Percentiles rank a stretch among this genome's conserved stretches.
Conservation (phyloP, 495 filamentous ascomycete genomes). For the Platismatia glauca region DNA sequence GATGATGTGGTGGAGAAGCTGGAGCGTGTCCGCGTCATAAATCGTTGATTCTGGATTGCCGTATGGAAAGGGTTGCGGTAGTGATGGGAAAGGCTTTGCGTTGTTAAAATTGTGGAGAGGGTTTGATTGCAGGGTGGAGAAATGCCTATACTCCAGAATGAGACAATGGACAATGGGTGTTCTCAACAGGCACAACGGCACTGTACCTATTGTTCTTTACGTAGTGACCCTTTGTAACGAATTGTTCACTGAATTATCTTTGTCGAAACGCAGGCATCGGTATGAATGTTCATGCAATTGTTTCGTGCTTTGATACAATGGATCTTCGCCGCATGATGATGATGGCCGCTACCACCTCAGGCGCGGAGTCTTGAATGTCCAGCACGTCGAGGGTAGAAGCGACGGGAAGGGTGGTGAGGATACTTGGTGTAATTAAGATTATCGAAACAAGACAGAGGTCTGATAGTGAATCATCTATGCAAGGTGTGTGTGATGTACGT, state of each 20-base stretch:
- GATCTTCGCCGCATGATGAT: conserved; percentile 8
- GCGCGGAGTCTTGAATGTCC: neutral
- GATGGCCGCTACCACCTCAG: neutral
- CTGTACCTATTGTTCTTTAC: neutral
- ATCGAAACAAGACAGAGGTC: neutral
- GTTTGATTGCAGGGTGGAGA: neutral
- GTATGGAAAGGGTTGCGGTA: neutral
- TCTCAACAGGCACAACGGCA: neutral
- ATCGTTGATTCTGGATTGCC: neutral
- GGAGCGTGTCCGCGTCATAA: neutral
- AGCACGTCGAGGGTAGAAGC: conserved; percentile 4
- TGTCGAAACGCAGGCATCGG: neutral
- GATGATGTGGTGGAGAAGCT: neutral
- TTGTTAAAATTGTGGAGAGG: neutral
- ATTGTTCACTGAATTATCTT: neutral
- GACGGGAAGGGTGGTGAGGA: neutral
- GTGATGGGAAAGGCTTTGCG: neutral
- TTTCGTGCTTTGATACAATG: neutral
- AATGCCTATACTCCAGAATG: neutral
- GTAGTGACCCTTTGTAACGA: conserved; percentile 2
- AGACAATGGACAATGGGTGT: neutral
- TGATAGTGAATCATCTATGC: neutral
- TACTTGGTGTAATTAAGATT: neutral
- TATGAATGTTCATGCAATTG: conserved; percentile 5
- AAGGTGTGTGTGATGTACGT: neutral